A percentile compares a stretch with the other conserved stretches of the same genome.
phyloP scores from a whole-genome alignment of 441 rosid species.

The Gossypium trilobum region DNA sequence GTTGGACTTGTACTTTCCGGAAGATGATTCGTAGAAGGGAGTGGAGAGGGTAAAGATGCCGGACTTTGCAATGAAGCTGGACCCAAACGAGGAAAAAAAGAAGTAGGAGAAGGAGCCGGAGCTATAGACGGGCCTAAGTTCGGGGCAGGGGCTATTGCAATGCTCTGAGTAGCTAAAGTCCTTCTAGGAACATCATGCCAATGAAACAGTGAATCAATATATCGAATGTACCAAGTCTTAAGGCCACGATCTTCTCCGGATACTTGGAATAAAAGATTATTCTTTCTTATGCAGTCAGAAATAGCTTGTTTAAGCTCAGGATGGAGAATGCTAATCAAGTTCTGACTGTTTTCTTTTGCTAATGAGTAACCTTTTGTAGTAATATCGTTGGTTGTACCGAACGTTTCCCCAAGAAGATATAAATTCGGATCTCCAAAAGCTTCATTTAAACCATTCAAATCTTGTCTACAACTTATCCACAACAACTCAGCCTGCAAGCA shows the following conservation, averaged over 20 bases:
- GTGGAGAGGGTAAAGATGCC: slow-evolving; percentile 9
- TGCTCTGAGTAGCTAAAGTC: slow-evolving; percentile 35
- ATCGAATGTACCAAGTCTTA: slow-evolving; percentile 25
- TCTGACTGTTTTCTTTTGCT: slow-evolving; percentile 30
- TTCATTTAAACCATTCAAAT: not conserved
- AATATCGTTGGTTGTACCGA: slow-evolving; percentile 12
- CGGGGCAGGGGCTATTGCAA: slow-evolving; percentile 12
- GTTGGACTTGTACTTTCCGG: slow-evolving; percentile 13
- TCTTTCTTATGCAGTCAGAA: slow-evolving; percentile 48
- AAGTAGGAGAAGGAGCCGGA: slow-evolving; percentile 19
- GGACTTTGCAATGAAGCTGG: slow-evolving; percentile 15
- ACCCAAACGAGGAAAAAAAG: slow-evolving; percentile 15
- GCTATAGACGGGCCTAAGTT: not conserved
- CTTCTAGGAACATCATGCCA: slow-evolving; percentile 31
- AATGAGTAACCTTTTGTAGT: slow-evolving; percentile 22
- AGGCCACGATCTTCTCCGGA: slow-evolving; percentile 36
- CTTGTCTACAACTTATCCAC: slow-evolving; percentile 12
- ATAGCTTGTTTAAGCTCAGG: slow-evolving; percentile 40
- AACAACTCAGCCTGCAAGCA: slow-evolving; percentile 16
- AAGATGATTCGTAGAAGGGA: slow-evolving; percentile 8
- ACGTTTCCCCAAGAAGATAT: slow-evolving; percentile 33
- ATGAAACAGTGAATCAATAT: slow-evolving; percentile 26
- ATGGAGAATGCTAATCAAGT: slow-evolving; percentile 30
- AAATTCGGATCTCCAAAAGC: slow-evolving; percentile 28
- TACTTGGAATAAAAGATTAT: slow-evolving; percentile 26